A percentile compares a stretch with the other conserved stretches of the same genome.
These are phyloP conservation scores for Talaromyces thailandensis DNA, from an alignment of 495 filamentous ascomycete species.

Conservation along the genomic window DNA sequence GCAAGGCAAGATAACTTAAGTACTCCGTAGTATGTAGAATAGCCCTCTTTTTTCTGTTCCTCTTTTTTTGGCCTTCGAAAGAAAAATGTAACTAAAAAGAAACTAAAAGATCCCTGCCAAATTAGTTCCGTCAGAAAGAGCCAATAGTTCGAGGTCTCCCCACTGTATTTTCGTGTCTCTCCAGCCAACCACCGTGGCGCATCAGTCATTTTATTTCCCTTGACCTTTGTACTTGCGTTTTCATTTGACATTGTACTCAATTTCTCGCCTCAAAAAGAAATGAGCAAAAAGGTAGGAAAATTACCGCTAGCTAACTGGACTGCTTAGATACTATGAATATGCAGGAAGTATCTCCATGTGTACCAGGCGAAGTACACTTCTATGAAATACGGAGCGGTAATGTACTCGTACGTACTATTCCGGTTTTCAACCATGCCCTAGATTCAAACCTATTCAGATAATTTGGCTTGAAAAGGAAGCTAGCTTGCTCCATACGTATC, in stretches of 20 bases:
- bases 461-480: not conserved
- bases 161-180: not conserved
- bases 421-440: not conserved
- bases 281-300: not conserved
- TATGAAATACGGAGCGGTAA: not conserved
- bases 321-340: not conserved
- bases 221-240: not conserved
- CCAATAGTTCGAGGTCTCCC: not conserved
- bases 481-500: not conserved
- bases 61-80: not conserved
- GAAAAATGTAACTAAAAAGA: not conserved
- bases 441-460: not conserved
- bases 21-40: not conserved
- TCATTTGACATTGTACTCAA: not conserved
- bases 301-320: slow-evolving; percentile 3
- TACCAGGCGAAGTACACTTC: not conserved
- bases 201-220: not conserved
- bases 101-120: not conserved
- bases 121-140: not conserved
- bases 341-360: not conserved
- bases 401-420: not conserved
- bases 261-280: not conserved
- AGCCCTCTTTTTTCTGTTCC: not conserved
- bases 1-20: not conserved
- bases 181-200: not conserved